phyloP scores from a whole-genome alignment of 2,329 filamentous ascomycete species.

The Neurospora sp. region DNA sequence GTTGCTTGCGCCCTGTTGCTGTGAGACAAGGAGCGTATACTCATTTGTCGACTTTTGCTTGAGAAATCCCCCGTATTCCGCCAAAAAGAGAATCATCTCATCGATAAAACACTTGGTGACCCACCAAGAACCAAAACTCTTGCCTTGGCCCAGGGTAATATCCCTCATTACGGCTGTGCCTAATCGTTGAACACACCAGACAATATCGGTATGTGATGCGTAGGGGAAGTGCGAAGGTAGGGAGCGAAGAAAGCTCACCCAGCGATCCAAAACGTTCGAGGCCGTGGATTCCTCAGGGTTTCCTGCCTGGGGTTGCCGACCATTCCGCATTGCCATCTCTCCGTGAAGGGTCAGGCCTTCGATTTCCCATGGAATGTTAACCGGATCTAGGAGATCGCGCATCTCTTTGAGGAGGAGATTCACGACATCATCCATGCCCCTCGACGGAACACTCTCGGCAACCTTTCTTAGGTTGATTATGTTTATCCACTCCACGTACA shows the following conservation, averaged over 20 bases:
- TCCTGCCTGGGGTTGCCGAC: slow-evolving; percentile 30
- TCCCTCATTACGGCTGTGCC: slow-evolving; percentile 72
- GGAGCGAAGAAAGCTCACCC: slow-evolving; percentile 61
- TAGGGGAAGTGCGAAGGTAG: slow-evolving; percentile 65
- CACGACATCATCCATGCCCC: slow-evolving; percentile 57
- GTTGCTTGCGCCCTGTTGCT: slow-evolving; percentile 26
- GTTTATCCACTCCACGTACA: slow-evolving; percentile 86
- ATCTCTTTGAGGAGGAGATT: slow-evolving; percentile 56
- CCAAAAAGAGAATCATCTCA: slow-evolving; percentile 85
- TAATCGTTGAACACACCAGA: slow-evolving; percentile 66
- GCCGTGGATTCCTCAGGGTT: slow-evolving; percentile 30
- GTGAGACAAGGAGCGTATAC: slow-evolving; percentile 20
- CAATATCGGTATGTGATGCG: slow-evolving; percentile 60
- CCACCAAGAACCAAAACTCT: slow-evolving; percentile 87
- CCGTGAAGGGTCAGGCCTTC: slow-evolving; percentile 52
- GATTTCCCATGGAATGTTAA: slow-evolving; percentile 54
- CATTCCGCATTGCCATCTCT: slow-evolving; percentile 40
- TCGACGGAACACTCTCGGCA: slow-evolving; percentile 51
- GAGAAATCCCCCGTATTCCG: slow-evolving; percentile 84
- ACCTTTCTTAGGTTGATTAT: slow-evolving; percentile 53
- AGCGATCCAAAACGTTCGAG: slow-evolving; percentile 66
- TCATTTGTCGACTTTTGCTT: slow-evolving; percentile 36
- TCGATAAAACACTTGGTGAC: slow-evolving; percentile 93
- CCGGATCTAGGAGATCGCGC: slow-evolving; percentile 58
- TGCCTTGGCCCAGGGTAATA: slow-evolving; percentile 65